Percentiles rank a stretch among this genome's conserved stretches.
Conservation (phyloP, 1,284 basidiomycete genomes). For the Paramarasmius palmivorus region DNA sequence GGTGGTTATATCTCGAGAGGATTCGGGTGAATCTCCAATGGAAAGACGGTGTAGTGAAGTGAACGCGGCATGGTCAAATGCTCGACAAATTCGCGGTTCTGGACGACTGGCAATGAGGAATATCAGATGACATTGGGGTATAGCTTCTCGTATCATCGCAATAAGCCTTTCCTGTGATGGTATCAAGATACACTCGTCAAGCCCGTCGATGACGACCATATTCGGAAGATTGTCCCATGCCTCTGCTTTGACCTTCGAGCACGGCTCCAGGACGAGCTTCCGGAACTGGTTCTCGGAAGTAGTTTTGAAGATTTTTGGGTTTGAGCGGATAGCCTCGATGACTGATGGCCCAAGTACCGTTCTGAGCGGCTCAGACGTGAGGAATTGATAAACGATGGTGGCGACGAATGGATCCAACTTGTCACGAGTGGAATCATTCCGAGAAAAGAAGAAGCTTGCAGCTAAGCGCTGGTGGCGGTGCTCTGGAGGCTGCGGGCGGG, state of each 20-base stretch:
- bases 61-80: neutral
- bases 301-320: neutral
- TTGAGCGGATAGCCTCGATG: neutral
- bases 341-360: neutral
- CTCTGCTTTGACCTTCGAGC: neutral
- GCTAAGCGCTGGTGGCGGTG: neutral
- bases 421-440: neutral
- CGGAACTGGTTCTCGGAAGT: neutral
- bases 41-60: neutral
- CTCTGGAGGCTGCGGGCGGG: no score
- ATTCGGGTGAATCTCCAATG: neutral
- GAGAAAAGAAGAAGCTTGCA: neutral
- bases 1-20: neutral
- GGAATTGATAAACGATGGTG: neutral
- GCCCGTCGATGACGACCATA: conserved; percentile 1
- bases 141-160: neutral
- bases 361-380: neutral
- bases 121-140: neutral
- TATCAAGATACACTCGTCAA: neutral
- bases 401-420: neutral
- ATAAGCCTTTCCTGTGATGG: neutral
- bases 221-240: neutral
- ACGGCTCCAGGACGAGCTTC: neutral
- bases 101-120: neutral
- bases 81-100: neutral